Conservation (phyloP, 1,284 basidiomycete genomes). For the Rhodotorula mucilaginosa region DNA sequence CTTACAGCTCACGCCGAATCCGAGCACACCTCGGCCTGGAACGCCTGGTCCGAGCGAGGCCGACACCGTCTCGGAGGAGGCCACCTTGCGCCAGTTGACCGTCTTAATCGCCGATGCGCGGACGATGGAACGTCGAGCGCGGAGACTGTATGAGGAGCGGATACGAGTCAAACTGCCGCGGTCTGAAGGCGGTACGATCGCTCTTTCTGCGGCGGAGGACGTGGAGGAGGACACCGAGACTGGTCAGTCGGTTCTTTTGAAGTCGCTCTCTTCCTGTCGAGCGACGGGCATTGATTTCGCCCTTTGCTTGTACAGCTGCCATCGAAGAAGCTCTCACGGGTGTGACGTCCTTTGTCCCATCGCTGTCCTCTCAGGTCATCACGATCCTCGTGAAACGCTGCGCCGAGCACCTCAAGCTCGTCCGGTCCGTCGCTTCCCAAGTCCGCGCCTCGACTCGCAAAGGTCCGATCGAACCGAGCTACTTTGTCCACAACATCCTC, state of each 20-base stretch:
- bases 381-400: slow-evolving; percentile 71
- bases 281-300: not conserved
- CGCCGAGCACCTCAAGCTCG: slow-evolving; percentile 78
- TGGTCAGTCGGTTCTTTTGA: slow-evolving; percentile 12
- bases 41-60: slow-evolving; percentile 5
- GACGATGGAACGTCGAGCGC: slow-evolving; percentile 56
- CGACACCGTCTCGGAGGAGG: slow-evolving; percentile 58
- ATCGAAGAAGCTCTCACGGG: slow-evolving; percentile 57
- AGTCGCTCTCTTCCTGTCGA: not conserved
- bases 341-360: slow-evolving; percentile 56
- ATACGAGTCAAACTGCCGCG: slow-evolving; percentile 48
- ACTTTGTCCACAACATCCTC: slow-evolving; percentile 77
- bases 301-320: slow-evolving; percentile 39
- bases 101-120: slow-evolving; percentile 65
- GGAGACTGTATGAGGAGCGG: slow-evolving; percentile 64
- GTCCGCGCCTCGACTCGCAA: slow-evolving; percentile 66
- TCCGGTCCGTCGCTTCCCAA: slow-evolving; percentile 82
- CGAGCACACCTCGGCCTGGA: slow-evolving; percentile 8
- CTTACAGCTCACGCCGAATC: slow-evolving; percentile 12
- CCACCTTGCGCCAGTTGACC: slow-evolving; percentile 61
- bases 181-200: not conserved
- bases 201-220: not conserved
- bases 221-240: slow-evolving; percentile 9
- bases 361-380: slow-evolving; percentile 65
- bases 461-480: slow-evolving; percentile 63